These are phyloP conservation scores for Colletotrichum scovillei DNA, from an alignment of 2,329 filamentous ascomycete genomes.

Conservation along the genomic window DNA sequence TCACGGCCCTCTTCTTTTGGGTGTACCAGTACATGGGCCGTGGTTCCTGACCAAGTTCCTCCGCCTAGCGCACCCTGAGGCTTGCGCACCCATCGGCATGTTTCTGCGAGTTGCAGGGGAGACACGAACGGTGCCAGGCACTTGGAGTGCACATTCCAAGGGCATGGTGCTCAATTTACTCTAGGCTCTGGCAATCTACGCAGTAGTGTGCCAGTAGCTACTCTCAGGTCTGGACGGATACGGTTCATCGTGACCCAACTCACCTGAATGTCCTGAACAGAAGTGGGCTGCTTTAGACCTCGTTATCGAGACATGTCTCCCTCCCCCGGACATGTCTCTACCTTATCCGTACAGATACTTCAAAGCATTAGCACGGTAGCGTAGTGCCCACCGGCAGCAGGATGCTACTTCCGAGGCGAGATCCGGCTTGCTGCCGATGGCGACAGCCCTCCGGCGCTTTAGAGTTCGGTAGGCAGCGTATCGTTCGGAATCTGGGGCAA, in stretches of 20 bases:
- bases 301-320: not conserved
- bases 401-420: not conserved
- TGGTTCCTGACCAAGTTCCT: not conserved
- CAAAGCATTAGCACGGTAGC: not conserved
- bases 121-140: conserved; percentile 16
- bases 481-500: not conserved
- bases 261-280: not conserved
- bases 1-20: not conserved
- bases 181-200: not conserved
- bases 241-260: not conserved
- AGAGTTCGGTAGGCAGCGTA: not conserved
- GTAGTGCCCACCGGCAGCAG: not conserved
- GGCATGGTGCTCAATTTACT: not conserved
- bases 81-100: conserved; percentile 12
- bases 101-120: conserved; percentile 18
- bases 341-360: not conserved
- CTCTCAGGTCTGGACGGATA: not conserved
- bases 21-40: not conserved
- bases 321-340: too few species aligned
- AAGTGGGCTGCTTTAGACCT: not conserved
- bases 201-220: too few species aligned
- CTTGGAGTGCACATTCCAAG: not conserved
- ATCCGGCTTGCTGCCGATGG: not conserved
- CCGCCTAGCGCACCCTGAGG: not conserved
- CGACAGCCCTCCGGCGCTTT: not conserved